These are phyloP conservation scores for Pisolithus sp. DNA, from an alignment of 768 basidiomycete species.

Conservation along the genomic window DNA sequence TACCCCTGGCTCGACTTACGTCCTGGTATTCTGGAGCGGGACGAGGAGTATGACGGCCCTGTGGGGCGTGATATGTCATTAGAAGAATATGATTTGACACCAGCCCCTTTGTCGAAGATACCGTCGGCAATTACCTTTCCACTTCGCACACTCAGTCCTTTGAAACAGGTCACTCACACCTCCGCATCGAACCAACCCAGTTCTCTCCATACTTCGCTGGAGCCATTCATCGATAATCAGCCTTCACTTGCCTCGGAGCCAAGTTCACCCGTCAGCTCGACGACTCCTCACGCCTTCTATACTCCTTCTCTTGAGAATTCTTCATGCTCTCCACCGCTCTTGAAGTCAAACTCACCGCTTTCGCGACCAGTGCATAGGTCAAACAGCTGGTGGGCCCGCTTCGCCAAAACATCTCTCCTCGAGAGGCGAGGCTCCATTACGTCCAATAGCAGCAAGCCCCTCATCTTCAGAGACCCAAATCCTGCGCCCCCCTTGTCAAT, in stretches of 20 bases:
- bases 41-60: slow-evolving; percentile 14
- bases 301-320: slow-evolving; percentile 23
- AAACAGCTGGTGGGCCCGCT: slow-evolving; percentile 74
- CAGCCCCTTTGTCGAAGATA: slow-evolving; percentile 8
- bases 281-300: slow-evolving; percentile 16
- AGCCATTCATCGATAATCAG: slow-evolving; percentile 19
- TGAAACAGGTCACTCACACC: slow-evolving; percentile 26
- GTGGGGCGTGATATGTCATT: slow-evolving; percentile 8
- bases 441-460: slow-evolving; percentile 17
- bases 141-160: slow-evolving; percentile 27
- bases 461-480: slow-evolving; percentile 75
- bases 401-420: slow-evolving; percentile 59
- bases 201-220: slow-evolving; percentile 20
- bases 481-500: slow-evolving; percentile 61
- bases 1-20: slow-evolving; percentile 11
- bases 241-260: slow-evolving; percentile 20
- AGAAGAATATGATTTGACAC: slow-evolving; percentile 11
- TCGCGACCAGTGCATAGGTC: slow-evolving; percentile 52
- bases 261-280: slow-evolving; percentile 16
- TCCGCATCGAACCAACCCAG: slow-evolving; percentile 15
- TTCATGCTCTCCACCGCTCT: slow-evolving; percentile 35
- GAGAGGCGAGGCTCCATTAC: slow-evolving; percentile 48
- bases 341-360: slow-evolving; percentile 35
- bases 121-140: slow-evolving; percentile 14
- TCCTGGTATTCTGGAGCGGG: slow-evolving; percentile 10